Conservation (phyloP, 2,329 filamentous ascomycete genomes). For the Drechslerella dactyloides region DNA sequence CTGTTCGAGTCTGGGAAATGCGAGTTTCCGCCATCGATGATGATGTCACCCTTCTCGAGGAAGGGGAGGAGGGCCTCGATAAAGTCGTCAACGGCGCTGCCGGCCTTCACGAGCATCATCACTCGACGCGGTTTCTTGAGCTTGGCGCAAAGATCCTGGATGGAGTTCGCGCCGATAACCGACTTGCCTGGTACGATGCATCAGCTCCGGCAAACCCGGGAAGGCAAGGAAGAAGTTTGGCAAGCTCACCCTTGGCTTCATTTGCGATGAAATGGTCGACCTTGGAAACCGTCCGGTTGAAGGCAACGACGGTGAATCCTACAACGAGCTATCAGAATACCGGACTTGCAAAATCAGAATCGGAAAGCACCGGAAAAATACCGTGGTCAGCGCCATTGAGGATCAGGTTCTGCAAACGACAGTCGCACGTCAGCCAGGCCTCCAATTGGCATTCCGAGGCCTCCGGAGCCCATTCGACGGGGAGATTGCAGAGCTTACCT, state of each 20-base stretch:
- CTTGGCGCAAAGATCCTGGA: constrained; percentile 93
- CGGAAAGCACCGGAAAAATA: constrained; percentile 32
- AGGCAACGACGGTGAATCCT: constrained; percentile 93
- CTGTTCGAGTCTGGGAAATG: constrained; percentile 99
- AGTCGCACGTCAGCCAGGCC: constrained; percentile 12
- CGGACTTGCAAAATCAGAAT: not conserved
- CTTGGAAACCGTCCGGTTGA: constrained; percentile 98
- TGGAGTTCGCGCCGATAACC: constrained; percentile 88
- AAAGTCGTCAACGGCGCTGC: constrained; percentile 97
- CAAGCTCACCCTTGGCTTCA: constrained; percentile 75
- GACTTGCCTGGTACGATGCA: constrained; percentile 73
- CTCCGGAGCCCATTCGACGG: constrained; percentile 11
- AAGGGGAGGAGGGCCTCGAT: constrained; percentile 90
- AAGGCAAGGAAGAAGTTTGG: not conserved
- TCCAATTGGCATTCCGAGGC: constrained; percentile 24
- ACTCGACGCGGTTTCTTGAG: constrained; percentile 96
- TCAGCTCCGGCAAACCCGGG: constrained; percentile 56
- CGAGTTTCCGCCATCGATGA: constrained; percentile 99
- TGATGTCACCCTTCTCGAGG: constrained; percentile 88
- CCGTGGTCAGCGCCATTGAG: constrained; percentile 84
- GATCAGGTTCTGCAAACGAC: constrained; percentile 74
- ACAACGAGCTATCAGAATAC: constrained; percentile 50
- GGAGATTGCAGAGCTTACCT: constrained; percentile 58
- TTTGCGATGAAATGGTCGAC: constrained; percentile 92
- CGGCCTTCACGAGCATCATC: constrained; percentile 99